Evolutionary conservation across 192 early-diverging fungal genomes (phyloP), one percentile per base, ranked within the genome.

Genomic region (Mortierella claussenii): DNA sequence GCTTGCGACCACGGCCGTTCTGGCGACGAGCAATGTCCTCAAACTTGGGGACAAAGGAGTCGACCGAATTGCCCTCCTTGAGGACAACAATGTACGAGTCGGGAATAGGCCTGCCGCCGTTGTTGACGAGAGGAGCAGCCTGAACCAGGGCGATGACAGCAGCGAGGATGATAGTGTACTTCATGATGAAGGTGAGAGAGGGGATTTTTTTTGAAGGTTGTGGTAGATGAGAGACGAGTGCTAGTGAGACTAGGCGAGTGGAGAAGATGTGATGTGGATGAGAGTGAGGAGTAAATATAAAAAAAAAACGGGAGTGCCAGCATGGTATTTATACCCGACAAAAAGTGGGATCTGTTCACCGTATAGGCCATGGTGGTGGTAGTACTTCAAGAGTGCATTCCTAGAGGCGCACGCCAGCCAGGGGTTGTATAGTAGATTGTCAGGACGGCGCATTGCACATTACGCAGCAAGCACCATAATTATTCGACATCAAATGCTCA

Each of bases 71-170:
- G 34, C 37, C 36, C 11, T 63, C 60, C 60, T 63, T 63, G 60
- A 63, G 60, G 37, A 63, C 48, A 28, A 90, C 86, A 36, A 91
- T 87, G 83, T 91, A 91, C 53, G 64, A 83, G 70, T 89, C 87
- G 7, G 81, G 69, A 45, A 91, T 84, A 60, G 64, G 50, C 30
- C 55, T 61, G 46, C 50, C 59, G 4, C 36, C 45, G 53, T 45
- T 55, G 33, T 15, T 28, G 26, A 70, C 8, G 52, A 70, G 33
- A 23, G 68, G 68, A 42, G 68, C 68, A 18, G 68, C 68, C 51
- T 70, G 59, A 32, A 62, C 60, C 15, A 60, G 28, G 51, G 59
- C 59, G 24, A 70, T 10, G 33, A 52, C 20, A 27, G 68, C 68
- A 46, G 51, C 67, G 50, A 69, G 28, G 24, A 62, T 4, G 44